Evolutionary conservation across 768 basidiomycete species (phyloP), one percentile per base, ranked within the genome.

Genomic region (Boletus vinaceobasis): DNA sequence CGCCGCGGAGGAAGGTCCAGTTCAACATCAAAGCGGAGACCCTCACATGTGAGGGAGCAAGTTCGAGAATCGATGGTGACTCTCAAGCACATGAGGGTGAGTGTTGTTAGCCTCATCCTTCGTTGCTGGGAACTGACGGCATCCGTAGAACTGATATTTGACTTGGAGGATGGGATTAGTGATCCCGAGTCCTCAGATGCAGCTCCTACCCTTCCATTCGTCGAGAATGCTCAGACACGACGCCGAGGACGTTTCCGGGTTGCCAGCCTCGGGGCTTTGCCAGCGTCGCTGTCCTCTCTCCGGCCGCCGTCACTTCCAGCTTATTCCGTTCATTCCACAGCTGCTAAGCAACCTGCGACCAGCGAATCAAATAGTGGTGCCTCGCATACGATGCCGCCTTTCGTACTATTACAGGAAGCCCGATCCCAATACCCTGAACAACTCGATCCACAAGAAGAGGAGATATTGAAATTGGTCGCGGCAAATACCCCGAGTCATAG

Each of bases 401-500:
- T 11, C 26, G 37, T 37, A 13, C 42, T 40, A 13, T 31, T 31
- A 19, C 62, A 46, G 32, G 58, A 53, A 35, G 13, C 31, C 13
- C 52, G 15, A 21, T 42, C 59, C 13, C 58, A 72, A 60, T 52
- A 66, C 47, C 57, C 60, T 33, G 65, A 67, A 32, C 56, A 59
- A 45, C 57, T 63, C 17, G 77, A 74, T 54, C 69, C 74, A 26
- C 74, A 76, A 49, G 82, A 85, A 60, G 75, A 73, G 32, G 81
- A 82, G 60, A 74, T 88, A 33, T 55, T 82, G 60, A 79, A 77
- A 58, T 75, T 88, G 33, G 81, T 89, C n/a, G 86, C 85, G 9
- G 86, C 86, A 27, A 75, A 81, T 69, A 81, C 75, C 31, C 85
- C 87, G 1, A 88, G 86, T 58, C 88, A 90, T 65, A 77, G 86